Percentiles rank a stretch among this genome's conserved stretches.
Conservation (phyloP, 1,139 yeast genomes). For the Zygosaccharomyces pseudobailii region DNA sequence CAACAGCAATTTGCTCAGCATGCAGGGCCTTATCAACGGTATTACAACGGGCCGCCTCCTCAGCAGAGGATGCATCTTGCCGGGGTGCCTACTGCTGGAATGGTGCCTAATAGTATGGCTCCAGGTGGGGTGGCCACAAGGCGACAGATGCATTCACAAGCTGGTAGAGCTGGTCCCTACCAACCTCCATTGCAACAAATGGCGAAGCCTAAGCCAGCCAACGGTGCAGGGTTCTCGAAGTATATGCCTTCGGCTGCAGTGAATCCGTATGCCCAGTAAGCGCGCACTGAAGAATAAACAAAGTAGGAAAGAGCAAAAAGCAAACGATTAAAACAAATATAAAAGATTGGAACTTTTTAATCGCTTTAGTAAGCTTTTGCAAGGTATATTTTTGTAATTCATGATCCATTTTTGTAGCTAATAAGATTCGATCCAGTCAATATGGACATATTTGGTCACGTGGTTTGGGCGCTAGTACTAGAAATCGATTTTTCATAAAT, state of each 20-base stretch:
- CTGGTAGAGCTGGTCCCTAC: slow-evolving; percentile 13
- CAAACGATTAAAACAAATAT: not conserved
- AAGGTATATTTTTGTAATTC: too few relatives aligned
- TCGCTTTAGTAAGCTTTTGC: too few relatives aligned
- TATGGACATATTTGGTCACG: not conserved
- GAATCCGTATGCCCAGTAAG: slow-evolving; percentile 26
- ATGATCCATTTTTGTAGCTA: not conserved
- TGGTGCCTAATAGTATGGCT: slow-evolving; percentile 3
- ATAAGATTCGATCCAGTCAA: not conserved
- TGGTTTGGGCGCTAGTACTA: not conserved
- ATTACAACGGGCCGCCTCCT: slow-evolving; percentile 6
- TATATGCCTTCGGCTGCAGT: slow-evolving; percentile 28
- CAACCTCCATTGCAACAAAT: slow-evolving; percentile 5
- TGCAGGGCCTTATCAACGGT: slow-evolving; percentile 7
- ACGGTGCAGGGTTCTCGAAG: slow-evolving; percentile 29
- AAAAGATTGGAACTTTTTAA: not conserved
- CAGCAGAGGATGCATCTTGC: slow-evolving; percentile 7
- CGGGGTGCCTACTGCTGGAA: slow-evolving; percentile 4
- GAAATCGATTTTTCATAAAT: not conserved
- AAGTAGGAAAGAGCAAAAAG: not conserved
- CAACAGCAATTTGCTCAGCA: slow-evolving; percentile 11
- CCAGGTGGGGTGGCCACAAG: slow-evolving; percentile 3
- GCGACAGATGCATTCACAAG: slow-evolving; percentile 6
- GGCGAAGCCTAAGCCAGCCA: slow-evolving; percentile 14
- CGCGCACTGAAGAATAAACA: too few relatives aligned